These are phyloP conservation scores for Cairneyella variabilis DNA, from an alignment of 495 filamentous ascomycete species.

Conservation along the genomic window DNA sequence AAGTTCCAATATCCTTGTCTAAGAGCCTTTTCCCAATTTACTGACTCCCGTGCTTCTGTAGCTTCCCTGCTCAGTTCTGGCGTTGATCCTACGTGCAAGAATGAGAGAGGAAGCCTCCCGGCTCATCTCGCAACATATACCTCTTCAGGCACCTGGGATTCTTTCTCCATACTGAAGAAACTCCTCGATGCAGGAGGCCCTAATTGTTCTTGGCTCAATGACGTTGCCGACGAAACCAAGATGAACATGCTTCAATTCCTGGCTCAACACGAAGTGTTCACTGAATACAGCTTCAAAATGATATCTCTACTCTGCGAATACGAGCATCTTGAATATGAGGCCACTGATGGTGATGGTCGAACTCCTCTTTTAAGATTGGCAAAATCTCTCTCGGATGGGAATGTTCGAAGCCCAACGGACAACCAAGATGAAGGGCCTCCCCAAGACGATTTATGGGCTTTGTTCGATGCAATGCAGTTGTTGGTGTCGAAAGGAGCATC, in stretches of 20 bases:
- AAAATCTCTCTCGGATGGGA: background rate
- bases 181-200: background rate
- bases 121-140: background rate
- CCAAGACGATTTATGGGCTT: background rate
- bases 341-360: background rate
- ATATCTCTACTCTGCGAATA: background rate
- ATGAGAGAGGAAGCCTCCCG: background rate
- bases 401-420: background rate
- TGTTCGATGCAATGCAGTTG: background rate
- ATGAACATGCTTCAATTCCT: background rate
- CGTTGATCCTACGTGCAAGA: background rate
- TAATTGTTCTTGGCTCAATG: background rate
- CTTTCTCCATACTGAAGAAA: background rate
- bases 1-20: too few species aligned
- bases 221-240: background rate
- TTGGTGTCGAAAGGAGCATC: background rate
- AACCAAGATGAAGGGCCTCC: background rate
- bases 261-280: background rate
- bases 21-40: too few species aligned
- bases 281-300: background rate
- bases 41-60: too few species aligned
- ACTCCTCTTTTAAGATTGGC: background rate
- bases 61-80: background rate
- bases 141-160: background rate
- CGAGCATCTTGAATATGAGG: background rate